phyloP scores from a whole-genome alignment of 768 basidiomycete species.

The Paxillus rubicundulus region DNA sequence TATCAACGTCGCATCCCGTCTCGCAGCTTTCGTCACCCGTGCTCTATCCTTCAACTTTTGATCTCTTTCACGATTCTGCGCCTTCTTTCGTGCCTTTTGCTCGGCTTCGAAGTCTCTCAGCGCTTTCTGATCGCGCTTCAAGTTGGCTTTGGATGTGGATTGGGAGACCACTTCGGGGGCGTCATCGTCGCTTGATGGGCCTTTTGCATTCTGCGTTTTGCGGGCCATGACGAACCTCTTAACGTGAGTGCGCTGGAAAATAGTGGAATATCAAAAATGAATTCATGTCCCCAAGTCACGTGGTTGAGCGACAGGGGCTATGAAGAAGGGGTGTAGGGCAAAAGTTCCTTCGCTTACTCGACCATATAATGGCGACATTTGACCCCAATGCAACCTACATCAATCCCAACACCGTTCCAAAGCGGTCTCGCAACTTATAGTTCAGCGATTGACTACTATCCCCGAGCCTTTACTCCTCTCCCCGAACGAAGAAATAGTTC shows the following conservation, averaged over 20 bases:
- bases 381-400: too few relatives aligned
- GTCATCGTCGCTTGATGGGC: slow-evolving; percentile 37
- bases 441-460: too few relatives aligned
- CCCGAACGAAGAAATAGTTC: slow-evolving; percentile 50
- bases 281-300: too few relatives aligned
- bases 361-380: too few relatives aligned
- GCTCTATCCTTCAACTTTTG: slow-evolving; percentile 49
- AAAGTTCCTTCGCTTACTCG: too few relatives aligned
- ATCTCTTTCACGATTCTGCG: slow-evolving; percentile 48
- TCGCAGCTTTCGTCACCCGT: slow-evolving; percentile 16
- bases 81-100: slow-evolving; percentile 42
- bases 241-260: not conserved
- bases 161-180: slow-evolving; percentile 52
- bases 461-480: slow-evolving; percentile 11
- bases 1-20: slow-evolving; percentile 13
- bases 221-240: slow-evolving; percentile 11
- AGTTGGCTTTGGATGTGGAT: slow-evolving; percentile 43
- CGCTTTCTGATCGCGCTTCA: slow-evolving; percentile 36
- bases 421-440: too few relatives aligned
- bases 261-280: too few relatives aligned
- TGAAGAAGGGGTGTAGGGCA: too few relatives aligned
- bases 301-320: too few relatives aligned
- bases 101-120: slow-evolving; percentile 36
- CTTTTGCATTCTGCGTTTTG: slow-evolving; percentile 14
- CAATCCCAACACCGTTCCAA: too few relatives aligned